These are phyloP conservation scores for Metschnikowia santaceciliae DNA, from an alignment of 805 yeast genomes.

Conservation along the genomic window DNA sequence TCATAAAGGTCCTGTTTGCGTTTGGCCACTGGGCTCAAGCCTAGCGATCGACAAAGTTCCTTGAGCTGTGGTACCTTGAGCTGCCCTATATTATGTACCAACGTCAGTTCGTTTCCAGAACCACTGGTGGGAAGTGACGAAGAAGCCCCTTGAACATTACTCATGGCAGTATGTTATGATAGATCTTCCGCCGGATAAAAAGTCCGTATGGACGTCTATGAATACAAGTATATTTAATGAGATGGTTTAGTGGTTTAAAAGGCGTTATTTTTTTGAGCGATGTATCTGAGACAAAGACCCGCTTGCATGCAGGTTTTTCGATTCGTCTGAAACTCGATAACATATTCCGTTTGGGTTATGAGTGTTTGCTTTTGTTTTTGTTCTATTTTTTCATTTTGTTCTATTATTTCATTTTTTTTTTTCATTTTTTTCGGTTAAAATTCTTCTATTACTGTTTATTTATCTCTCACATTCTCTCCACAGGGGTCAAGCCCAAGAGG, in stretches of 20 bases:
- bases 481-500: conserved; percentile 93
- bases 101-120: neutral
- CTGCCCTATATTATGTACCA: conserved; percentile 21
- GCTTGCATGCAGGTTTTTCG: neutral
- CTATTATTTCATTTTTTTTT: no score
- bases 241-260: neutral
- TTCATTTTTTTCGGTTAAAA: no score
- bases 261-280: conserved; percentile 2
- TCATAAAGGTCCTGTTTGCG: conserved; percentile 58
- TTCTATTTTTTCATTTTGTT: no score
- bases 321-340: neutral
- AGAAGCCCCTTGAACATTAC: neutral
- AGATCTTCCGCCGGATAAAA: neutral
- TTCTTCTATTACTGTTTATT: neutral
- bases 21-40: conserved; percentile 47
- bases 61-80: conserved; percentile 53
- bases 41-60: conserved; percentile 46
- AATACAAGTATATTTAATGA: neutral
- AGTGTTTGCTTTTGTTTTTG: neutral
- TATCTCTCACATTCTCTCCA: conserved; percentile 79
- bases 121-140: neutral
- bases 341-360: neutral
- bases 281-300: conserved; percentile 1
- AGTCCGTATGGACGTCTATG: conserved; percentile 1
- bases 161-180: neutral